Percentiles rank a stretch among this genome's conserved stretches.
Conservation (phyloP, 2,329 filamentous ascomycete genomes). For the Torrubiellomyces zombiae region DNA sequence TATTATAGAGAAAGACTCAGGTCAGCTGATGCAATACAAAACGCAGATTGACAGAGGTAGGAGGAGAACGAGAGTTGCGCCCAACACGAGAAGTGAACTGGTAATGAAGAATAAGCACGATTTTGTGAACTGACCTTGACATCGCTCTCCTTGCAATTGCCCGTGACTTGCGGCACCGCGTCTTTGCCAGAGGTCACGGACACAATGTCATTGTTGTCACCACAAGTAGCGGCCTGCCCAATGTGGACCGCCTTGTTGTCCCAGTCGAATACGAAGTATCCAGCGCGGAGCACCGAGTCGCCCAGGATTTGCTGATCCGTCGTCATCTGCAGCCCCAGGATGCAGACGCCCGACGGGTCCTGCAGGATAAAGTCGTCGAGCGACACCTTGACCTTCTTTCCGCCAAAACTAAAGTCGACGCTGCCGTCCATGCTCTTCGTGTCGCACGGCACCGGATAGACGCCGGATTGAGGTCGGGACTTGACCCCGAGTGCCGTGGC, state of each 20-base stretch:
- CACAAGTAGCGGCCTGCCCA: constrained; percentile 24
- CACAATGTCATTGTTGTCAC: constrained; percentile 19
- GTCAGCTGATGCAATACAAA: no score
- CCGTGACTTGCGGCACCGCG: constrained; percentile 17
- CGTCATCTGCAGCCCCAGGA: constrained; percentile 23
- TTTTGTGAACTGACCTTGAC: constrained; percentile 6
- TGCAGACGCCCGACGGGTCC: constrained; percentile 18
- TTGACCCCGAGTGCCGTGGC: constrained; percentile 24
- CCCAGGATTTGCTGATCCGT: constrained; percentile 26
- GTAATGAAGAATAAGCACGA: constrained; percentile 1
- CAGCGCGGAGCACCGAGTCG: constrained; percentile 24
- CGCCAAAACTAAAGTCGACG: constrained; percentile 31
- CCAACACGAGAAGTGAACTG: neutral
- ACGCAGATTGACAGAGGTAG: no score
- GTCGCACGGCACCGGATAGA: constrained; percentile 27
- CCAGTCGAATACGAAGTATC: constrained; percentile 30
- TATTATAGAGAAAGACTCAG: no score
- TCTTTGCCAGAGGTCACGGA: constrained; percentile 15
- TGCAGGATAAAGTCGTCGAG: constrained; percentile 34
- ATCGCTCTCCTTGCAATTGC: constrained; percentile 19
- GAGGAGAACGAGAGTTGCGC: no score
- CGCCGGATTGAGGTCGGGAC: constrained; percentile 23
- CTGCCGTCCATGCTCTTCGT: constrained; percentile 19
- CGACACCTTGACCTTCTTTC: constrained; percentile 23
- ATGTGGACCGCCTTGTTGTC: constrained; percentile 24